Conservation (phyloP, 371 early-diverging fungal genomes). For the Mucor piriformis region DNA sequence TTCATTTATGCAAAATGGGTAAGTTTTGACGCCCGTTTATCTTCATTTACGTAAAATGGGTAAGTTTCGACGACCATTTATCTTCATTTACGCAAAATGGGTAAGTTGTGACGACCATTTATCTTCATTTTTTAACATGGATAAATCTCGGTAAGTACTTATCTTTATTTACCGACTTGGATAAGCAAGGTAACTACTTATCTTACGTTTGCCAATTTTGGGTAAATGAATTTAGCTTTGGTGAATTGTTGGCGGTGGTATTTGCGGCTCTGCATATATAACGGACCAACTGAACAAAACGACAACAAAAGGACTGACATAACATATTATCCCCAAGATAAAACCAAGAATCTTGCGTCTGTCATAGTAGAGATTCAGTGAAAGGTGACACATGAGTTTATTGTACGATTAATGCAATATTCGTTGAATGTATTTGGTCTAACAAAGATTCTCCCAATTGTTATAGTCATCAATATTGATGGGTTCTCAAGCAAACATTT, state of each 20-base stretch:
- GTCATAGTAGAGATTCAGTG: conserved; percentile 18
- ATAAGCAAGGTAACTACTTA: conserved; percentile 10
- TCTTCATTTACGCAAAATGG: too few species aligned
- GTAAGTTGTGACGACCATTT: too few species aligned
- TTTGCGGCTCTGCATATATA: conserved; percentile 17
- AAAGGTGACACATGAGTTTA: conserved; percentile 10
- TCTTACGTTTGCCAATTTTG: neutral
- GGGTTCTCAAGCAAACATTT: conserved; percentile 16
- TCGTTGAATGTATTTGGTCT: conserved; percentile 20
- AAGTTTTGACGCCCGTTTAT: too few species aligned
- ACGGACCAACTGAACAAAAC: conserved; percentile 9
- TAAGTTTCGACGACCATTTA: too few species aligned
- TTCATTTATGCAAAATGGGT: too few species aligned
- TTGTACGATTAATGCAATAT: conserved; percentile 15
- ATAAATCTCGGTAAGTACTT: too few species aligned
- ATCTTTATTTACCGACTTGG: too few species aligned
- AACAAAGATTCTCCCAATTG: conserved; percentile 11
- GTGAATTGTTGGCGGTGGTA: conserved; percentile 13
- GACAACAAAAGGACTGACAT: conserved; percentile 9
- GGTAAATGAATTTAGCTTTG: too few species aligned
- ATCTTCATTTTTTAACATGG: too few species aligned
- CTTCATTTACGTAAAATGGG: too few species aligned
- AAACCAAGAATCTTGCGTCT: conserved; percentile 7
- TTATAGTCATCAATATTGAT: conserved; percentile 18
- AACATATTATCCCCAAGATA: conserved; percentile 6